Base-by-base conservation (phyloP, 768 basidiomycete species). In the Lentinula sp. region DNA sequence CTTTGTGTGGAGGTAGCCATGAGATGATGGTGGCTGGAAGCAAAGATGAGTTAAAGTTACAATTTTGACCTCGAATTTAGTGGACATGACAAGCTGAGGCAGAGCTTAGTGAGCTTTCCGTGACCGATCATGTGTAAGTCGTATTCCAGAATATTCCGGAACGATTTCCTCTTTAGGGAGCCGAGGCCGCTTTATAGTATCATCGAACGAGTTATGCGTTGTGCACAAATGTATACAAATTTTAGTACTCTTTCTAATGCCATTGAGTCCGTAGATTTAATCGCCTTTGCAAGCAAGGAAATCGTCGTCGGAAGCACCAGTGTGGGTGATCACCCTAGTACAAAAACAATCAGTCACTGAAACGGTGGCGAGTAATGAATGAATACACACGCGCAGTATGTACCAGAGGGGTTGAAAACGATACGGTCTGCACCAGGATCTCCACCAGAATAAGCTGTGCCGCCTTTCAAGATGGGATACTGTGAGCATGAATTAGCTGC, bases 351-450 rank as follows among this genome's bases (percentile, higher is more conserved):
- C 5, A 18, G 28, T 28, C 28, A 28, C 3, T 3, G 28, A 0
- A 28, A 28, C 28, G 3, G 8, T 42, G 34, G 16, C n/a, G 10
- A 34, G 18, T 23, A 40, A 7, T 18, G 15, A 15, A 31, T 13
- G 23, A 61, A 4, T 45, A 64, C 68, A 28, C 37, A 69, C 68
- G 68, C 68, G 68, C 68, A 69, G 60, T 69, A 69, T 13, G 65
- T 69, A 11, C 68, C 68, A 8, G 57, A 64, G 5, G 60, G 45
- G 54, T 65, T 65, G 64, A 69, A 69, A 11, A 69, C 51, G 35
- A 69, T 63, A 34, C 68, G 68, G 52, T 69, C 68, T 31, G 68
- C 68, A n/a, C 68, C 68, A 35, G 68, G 68, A 7, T 65, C 65
- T 34, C 66, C 68, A 13, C 68, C 68, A 32, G 42, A 56, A 63